Evolutionary conservation across 2,329 filamentous ascomycete species (phyloP).

Genomic region (Cytospora paraplurivora): DNA sequence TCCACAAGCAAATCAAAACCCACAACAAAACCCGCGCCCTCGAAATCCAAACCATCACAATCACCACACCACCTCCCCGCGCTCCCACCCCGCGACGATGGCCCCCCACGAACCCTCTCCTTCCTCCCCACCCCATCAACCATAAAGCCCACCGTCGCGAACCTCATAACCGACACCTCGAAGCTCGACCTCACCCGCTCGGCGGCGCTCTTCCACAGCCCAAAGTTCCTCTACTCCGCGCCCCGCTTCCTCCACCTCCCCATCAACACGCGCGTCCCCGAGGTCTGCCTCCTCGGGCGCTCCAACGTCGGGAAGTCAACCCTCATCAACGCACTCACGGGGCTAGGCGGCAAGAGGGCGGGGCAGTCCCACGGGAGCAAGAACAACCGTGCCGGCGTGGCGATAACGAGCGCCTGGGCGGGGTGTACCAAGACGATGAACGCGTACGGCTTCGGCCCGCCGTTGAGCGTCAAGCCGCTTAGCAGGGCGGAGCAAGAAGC

Average conservation of each 20-base stretch:
- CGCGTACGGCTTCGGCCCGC: slow-evolving; percentile 56
- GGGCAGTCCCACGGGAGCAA: slow-evolving; percentile 34
- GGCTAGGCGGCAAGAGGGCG: slow-evolving; percentile 38
- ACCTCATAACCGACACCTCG: slow-evolving; percentile 29
- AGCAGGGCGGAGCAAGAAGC: slow-evolving; percentile 12
- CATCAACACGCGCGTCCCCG: slow-evolving; percentile 55
- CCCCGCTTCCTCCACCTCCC: slow-evolving; percentile 51
- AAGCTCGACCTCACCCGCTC: slow-evolving; percentile 31
- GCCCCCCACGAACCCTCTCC: slow-evolving; percentile 32
- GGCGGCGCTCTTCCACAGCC: slow-evolving; percentile 34
- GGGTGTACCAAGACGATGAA: slow-evolving; percentile 60
- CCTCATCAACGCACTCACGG: slow-evolving; percentile 79
- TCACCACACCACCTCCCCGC: slow-evolving; percentile 1
- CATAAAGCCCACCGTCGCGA: slow-evolving; percentile 32
- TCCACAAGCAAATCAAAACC: not conserved
- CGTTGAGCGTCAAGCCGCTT: slow-evolving; percentile 34
- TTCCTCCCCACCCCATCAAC: slow-evolving; percentile 35
- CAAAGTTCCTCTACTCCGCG: slow-evolving; percentile 52
- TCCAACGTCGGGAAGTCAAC: slow-evolving; percentile 91
- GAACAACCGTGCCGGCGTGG: slow-evolving; percentile 50
- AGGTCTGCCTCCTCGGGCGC: slow-evolving; percentile 79
- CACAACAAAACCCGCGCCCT: not conserved
- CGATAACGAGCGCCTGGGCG: slow-evolving; percentile 52
- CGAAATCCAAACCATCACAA: slow-evolving; percentile 7
- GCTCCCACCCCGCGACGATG: slow-evolving; percentile 7